Percentiles rank a stretch among this genome's conserved stretches.
phyloP scores from a whole-genome alignment of 352 stramenopile species.

The Globisporangium camurandrum region DNA sequence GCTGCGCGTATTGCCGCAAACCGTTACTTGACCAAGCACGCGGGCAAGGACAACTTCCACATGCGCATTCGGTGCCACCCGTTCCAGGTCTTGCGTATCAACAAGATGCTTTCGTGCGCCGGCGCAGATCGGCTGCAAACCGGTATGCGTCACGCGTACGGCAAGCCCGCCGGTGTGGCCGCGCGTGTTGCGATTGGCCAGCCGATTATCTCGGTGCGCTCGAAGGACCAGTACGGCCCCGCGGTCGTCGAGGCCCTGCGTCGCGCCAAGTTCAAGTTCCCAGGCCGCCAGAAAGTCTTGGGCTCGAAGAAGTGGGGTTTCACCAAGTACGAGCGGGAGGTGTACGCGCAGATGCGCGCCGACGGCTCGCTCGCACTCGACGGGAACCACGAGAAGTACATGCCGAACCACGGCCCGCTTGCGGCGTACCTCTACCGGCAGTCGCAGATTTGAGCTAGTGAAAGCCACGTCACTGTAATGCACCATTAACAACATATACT shows the following conservation, averaged over 20 bases:
- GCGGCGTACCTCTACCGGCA: slow-evolving; percentile 30
- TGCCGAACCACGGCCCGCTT: slow-evolving; percentile 79
- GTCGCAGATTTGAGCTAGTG: slow-evolving; percentile 9
- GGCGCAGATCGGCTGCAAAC: slow-evolving; percentile 97
- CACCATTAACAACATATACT: neutral
- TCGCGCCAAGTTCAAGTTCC: slow-evolving; percentile 99
- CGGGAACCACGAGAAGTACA: slow-evolving; percentile 98
- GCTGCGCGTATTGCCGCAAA: slow-evolving; percentile 98
- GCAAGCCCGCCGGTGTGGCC: slow-evolving; percentile 97
- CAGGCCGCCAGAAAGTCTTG: slow-evolving; percentile 99
- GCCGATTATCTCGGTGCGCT: slow-evolving; percentile 96
- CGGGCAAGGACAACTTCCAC: slow-evolving; percentile 99
- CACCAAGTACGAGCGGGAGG: slow-evolving; percentile 97
- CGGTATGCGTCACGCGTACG: slow-evolving; percentile 99
- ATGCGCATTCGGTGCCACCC: slow-evolving; percentile 98
- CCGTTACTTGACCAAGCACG: slow-evolving; percentile 97
- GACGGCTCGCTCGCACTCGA: slow-evolving; percentile 91
- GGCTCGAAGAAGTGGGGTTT: slow-evolving; percentile 99
- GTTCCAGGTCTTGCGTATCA: slow-evolving; percentile 99
- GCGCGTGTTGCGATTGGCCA: slow-evolving; percentile 98
- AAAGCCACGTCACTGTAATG: slow-evolving; percentile 14
- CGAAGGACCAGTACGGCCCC: slow-evolving; percentile 92
- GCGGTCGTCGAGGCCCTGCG: slow-evolving; percentile 96
- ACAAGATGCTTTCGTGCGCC: slow-evolving; percentile 99
- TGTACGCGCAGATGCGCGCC: slow-evolving; percentile 95